Evolutionary conservation across 2,329 filamentous ascomycete species (phyloP).

Genomic region (Sphaceloma murrayae): DNA sequence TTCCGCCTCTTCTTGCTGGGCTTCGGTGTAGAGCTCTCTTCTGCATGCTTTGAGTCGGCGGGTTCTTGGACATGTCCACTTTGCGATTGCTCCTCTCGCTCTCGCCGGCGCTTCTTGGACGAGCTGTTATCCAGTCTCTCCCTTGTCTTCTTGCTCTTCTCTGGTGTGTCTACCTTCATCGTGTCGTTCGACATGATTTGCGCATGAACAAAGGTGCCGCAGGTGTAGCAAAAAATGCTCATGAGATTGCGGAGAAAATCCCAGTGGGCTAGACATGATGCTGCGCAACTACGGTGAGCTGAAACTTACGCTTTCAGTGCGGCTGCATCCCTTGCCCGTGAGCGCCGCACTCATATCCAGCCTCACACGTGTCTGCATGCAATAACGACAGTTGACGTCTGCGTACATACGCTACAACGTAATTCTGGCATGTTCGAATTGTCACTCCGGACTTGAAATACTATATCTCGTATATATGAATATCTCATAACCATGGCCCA

Average conservation of each 20-base stretch:
- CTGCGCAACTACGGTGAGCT: background rate
- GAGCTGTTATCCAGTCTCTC: constrained; percentile 25
- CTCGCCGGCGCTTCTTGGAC: constrained; percentile 24
- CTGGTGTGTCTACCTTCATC: constrained; percentile 19
- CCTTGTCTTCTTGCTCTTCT: constrained; percentile 34
- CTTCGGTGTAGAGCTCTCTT: constrained; percentile 10
- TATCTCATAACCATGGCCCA: constrained; percentile 29
- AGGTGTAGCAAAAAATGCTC: constrained; percentile 5
- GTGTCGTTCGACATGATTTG: constrained; percentile 21
- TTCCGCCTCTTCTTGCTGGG: constrained; percentile 15
- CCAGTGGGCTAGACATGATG: background rate
- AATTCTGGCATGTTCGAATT: too few species aligned
- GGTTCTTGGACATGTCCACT: constrained; percentile 4
- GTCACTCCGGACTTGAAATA: too few species aligned
- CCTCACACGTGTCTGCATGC: constrained; percentile 9
- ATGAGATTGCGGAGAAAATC: constrained; percentile 1
- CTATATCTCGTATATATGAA: too few species aligned
- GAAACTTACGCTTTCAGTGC: background rate
- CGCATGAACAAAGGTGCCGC: background rate
- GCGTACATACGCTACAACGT: too few species aligned
- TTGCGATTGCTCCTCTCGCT: constrained; percentile 19
- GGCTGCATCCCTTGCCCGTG: background rate
- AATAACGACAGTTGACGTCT: too few species aligned
- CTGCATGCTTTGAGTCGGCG: background rate
- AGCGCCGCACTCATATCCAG: constrained; percentile 2